These are phyloP conservation scores for Kitagawia praeruptora DNA, from an alignment of 129 eudicot genomes.

Conservation along the genomic window DNA sequence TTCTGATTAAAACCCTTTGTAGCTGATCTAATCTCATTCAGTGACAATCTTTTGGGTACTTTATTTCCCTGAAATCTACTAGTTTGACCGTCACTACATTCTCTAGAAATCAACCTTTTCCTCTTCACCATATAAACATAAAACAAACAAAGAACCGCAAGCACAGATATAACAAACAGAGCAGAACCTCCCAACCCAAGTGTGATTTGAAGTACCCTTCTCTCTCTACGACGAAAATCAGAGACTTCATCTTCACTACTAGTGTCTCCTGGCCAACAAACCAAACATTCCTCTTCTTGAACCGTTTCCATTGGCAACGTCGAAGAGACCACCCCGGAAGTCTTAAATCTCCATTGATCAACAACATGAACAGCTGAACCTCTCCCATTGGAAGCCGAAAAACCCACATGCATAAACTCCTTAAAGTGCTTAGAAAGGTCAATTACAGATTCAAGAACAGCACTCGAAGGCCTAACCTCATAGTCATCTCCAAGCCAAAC, in stretches of 20 bases:
- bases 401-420: conserved; percentile 69
- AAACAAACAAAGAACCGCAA: conserved; percentile 9
- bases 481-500: conserved; percentile 49
- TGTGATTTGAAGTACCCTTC: conserved; percentile 21
- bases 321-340: conserved; percentile 29
- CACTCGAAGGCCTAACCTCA: conserved; percentile 26
- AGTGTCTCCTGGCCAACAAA: conserved; percentile 44
- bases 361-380: conserved; percentile 49
- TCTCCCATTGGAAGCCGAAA: conserved; percentile 45
- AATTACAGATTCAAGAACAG: conserved; percentile 31
- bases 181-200: conserved; percentile 31
- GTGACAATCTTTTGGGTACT: conserved; percentile 42
- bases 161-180: conserved; percentile 11
- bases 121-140: conserved; percentile 19
- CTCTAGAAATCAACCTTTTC: background rate
- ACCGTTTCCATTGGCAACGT: conserved; percentile 31
- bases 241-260: background rate
- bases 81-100: conserved; percentile 26
- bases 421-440: conserved; percentile 39
- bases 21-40: conserved; percentile 51
- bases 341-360: conserved; percentile 37
- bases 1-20: conserved; percentile 56
- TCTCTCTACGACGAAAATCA: conserved; percentile 12
- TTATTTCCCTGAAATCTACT: conserved; percentile 27
- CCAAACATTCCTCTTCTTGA: conserved; percentile 33